phyloP scores from a whole-genome alignment of 208 protist genomes.

The Crithidia mellificae region DNA sequence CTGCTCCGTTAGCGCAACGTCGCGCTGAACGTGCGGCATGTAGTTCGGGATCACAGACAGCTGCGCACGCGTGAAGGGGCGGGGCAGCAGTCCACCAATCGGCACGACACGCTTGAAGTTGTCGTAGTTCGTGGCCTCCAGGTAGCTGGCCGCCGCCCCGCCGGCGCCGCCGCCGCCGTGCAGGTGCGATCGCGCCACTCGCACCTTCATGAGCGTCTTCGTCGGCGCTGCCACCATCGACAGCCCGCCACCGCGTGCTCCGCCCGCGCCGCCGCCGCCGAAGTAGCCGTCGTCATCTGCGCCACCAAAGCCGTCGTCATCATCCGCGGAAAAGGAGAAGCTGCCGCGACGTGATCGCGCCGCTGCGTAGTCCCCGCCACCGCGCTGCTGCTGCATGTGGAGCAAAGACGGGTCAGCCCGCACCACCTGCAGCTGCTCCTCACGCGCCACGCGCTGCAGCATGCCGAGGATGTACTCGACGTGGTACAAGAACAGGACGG shows the following conservation, averaged over 20 bases:
- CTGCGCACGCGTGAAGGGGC: conserved; percentile 41
- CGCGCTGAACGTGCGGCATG: conserved; percentile 62
- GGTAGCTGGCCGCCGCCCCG: conserved; percentile 35
- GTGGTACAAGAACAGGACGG: conserved; percentile 85
- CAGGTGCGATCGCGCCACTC: conserved; percentile 9
- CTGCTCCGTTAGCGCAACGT: conserved; percentile 27
- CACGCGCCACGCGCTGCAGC: conserved; percentile 72
- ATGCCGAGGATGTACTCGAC: conserved; percentile 57
- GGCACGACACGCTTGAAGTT: conserved; percentile 56
- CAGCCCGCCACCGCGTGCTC: neutral
- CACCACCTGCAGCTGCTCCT: conserved; percentile 78
- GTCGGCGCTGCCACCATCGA: conserved; percentile 3
- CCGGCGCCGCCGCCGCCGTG: neutral
- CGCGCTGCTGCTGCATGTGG: neutral
- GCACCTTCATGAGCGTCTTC: conserved; percentile 16
- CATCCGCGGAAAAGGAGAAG: neutral
- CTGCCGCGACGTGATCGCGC: neutral
- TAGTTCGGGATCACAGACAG: conserved; percentile 52
- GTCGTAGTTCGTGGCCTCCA: conserved; percentile 77
- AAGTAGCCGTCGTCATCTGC: neutral
- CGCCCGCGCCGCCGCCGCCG: neutral
- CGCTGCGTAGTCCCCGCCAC: neutral
- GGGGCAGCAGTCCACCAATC: conserved; percentile 72
- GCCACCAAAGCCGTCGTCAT: neutral
- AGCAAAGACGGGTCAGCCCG: conserved; percentile 42